Conservation (phyloP, 306 rosid genomes). For the Fagus sylvatica region DNA sequence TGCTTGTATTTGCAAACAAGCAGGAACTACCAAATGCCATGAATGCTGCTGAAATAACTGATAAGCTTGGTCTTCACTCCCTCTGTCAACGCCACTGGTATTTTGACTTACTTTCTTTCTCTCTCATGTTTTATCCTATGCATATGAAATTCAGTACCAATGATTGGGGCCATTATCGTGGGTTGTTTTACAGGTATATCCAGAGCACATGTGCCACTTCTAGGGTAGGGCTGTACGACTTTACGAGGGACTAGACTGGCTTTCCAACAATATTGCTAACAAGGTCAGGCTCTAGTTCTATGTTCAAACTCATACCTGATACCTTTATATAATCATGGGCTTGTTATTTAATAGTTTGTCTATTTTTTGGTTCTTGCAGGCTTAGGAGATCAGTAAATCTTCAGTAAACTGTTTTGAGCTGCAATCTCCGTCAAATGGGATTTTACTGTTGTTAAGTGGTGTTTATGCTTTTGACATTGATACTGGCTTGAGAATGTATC, state of each 20-base stretch:
- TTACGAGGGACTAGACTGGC: slow-evolving; percentile 53
- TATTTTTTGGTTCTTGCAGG: too few relatives aligned
- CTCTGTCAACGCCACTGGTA: slow-evolving; percentile 47
- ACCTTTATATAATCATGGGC: neutral
- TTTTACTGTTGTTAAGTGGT: slow-evolving; percentile 13
- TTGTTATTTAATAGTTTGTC: too few relatives aligned
- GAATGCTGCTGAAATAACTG: slow-evolving; percentile 47
- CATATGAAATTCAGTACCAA: neutral
- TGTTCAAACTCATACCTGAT: neutral
- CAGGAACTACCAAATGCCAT: too few relatives aligned
- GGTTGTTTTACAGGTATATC: slow-evolving; percentile 33
- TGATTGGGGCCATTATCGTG: neutral
- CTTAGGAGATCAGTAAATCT: slow-evolving; percentile 5
- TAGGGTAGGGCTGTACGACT: slow-evolving; percentile 54
- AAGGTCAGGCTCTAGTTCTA: slow-evolving; percentile 26
- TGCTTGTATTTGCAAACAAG: too few relatives aligned
- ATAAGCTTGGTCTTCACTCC: too few relatives aligned
- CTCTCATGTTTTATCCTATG: neutral
- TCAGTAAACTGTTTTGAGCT: slow-evolving; percentile 1
- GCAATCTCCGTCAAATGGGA: neutral
- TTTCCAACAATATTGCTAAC: slow-evolving; percentile 55
- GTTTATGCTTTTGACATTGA: slow-evolving; percentile 22
- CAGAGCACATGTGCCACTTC: slow-evolving; percentile 60
- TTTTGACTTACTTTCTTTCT: neutral
- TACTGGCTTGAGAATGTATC: neutral